Conservation (phyloP, 306 rosid genomes). For the Pyrus bretschneideri region DNA sequence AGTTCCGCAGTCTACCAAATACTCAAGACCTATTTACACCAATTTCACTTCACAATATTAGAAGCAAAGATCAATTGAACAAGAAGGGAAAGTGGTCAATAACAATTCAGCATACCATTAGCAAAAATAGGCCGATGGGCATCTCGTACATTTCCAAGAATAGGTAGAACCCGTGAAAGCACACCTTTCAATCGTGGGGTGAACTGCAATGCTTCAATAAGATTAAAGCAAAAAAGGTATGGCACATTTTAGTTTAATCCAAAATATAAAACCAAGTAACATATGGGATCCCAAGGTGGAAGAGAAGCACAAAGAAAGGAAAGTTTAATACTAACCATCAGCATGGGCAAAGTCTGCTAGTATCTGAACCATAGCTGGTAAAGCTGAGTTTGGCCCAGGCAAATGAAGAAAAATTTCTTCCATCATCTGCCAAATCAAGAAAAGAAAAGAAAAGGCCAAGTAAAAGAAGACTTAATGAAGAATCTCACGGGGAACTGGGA, state of each 20-base stretch:
- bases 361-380: constrained; percentile 85
- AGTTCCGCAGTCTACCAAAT: not conserved
- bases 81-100: not conserved
- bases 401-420: constrained; percentile 89
- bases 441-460: not conserved
- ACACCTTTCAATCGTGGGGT: constrained; percentile 86
- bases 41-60: not conserved
- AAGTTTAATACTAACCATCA: constrained; percentile 54
- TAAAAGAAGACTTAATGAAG: not conserved
- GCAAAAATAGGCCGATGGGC: constrained; percentile 79
- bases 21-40: not conserved
- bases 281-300: not conserved
- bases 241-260: constrained; percentile 22
- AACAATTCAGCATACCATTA: constrained; percentile 52
- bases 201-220: constrained; percentile 72
- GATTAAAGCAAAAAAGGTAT: constrained; percentile 18
- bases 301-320: constrained; percentile 10
- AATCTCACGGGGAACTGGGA: not conserved
- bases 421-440: constrained; percentile 74
- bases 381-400: constrained; percentile 72
- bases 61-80: not conserved
- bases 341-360: constrained; percentile 88
- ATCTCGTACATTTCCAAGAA: constrained; percentile 92
- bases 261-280: not conserved
- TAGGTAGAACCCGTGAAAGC: constrained; percentile 87